Conservation (phyloP, 176 grass and related monocot genomes). For the Dactylis glomerata region DNA sequence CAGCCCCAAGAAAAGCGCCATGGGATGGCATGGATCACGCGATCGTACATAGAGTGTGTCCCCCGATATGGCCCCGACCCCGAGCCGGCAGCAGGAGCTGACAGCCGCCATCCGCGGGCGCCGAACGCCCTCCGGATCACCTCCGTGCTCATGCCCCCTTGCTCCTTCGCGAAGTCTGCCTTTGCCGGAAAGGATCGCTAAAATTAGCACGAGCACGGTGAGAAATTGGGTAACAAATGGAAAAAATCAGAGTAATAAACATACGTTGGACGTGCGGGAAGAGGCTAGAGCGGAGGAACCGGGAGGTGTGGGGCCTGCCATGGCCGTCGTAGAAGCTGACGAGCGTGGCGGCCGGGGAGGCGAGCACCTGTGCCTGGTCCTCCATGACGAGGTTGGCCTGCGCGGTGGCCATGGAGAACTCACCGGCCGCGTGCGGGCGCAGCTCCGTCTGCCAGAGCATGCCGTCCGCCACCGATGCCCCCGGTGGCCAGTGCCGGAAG, state of each 20-base stretch:
- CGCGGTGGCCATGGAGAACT: slow-evolving; percentile 93
- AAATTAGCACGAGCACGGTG: neutral
- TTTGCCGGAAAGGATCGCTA: too few relatives aligned
- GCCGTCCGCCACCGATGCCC: slow-evolving; percentile 53
- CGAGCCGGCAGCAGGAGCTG: too few relatives aligned
- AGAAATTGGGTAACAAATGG: too few relatives aligned
- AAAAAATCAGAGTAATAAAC: too few relatives aligned
- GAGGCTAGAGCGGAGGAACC: slow-evolving; percentile 61
- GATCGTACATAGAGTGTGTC: too few relatives aligned
- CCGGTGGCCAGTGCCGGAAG: slow-evolving; percentile 53
- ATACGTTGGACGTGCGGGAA: slow-evolving; percentile 75
- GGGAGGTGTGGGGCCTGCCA: slow-evolving; percentile 73
- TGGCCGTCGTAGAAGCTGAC: slow-evolving; percentile 82
- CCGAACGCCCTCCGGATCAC: slow-evolving; percentile 66
- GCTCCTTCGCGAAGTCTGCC: slow-evolving; percentile 58
- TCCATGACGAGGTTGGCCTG: slow-evolving; percentile 79
- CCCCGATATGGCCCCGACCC: too few relatives aligned
- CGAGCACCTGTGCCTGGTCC: slow-evolving; percentile 91
- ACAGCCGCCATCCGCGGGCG: too few relatives aligned
- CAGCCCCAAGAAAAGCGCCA: too few relatives aligned
- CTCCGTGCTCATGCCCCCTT: slow-evolving; percentile 70
- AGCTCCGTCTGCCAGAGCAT: slow-evolving; percentile 89
- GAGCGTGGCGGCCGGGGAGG: slow-evolving; percentile 63
- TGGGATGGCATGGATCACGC: too few relatives aligned
- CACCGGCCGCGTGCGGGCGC: slow-evolving; percentile 70